phyloP scores from a whole-genome alignment of 1,139 yeast genomes.

The Yamadazyma kanchanaburiensis region DNA sequence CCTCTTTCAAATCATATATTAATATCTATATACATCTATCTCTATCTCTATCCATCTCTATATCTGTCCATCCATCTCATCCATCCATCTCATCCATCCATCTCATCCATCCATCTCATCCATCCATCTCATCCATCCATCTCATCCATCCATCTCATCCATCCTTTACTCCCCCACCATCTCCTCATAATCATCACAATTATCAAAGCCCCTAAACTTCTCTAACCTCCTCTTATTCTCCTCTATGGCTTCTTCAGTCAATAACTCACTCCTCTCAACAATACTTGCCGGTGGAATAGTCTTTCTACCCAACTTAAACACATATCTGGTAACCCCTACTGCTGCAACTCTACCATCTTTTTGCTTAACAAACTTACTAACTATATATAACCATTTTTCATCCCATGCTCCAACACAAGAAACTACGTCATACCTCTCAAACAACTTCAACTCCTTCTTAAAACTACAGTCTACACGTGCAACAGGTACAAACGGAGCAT shows the following conservation, averaged over 20 bases:
- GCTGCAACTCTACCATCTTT: constrained; percentile 48
- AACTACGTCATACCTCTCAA: constrained; percentile 52
- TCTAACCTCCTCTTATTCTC: constrained; percentile 31
- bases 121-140: too few relatives aligned
- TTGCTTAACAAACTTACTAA: constrained; percentile 54
- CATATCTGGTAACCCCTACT: constrained; percentile 72
- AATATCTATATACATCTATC: neutral
- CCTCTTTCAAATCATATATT: too few relatives aligned
- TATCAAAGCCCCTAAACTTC: constrained; percentile 26
- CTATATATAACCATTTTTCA: constrained; percentile 75
- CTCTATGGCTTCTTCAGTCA: constrained; percentile 46
- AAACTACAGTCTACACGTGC: constrained; percentile 70
- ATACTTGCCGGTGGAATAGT: constrained; percentile 68
- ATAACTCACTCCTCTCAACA: constrained; percentile 54
- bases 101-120: too few relatives aligned
- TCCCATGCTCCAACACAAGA: constrained; percentile 81
- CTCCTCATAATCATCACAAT: constrained; percentile 29
- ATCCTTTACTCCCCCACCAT: too few relatives aligned
- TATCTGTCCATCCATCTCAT: too few relatives aligned
- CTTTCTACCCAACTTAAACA: constrained; percentile 62
- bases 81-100: too few relatives aligned
- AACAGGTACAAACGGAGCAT: constrained; percentile 72
- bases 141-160: too few relatives aligned
- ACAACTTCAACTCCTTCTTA: constrained; percentile 69
- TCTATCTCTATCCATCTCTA: constrained; percentile 1